Base-by-base conservation (phyloP, 129 eudicot species). In the Apium graveolens region DNA sequence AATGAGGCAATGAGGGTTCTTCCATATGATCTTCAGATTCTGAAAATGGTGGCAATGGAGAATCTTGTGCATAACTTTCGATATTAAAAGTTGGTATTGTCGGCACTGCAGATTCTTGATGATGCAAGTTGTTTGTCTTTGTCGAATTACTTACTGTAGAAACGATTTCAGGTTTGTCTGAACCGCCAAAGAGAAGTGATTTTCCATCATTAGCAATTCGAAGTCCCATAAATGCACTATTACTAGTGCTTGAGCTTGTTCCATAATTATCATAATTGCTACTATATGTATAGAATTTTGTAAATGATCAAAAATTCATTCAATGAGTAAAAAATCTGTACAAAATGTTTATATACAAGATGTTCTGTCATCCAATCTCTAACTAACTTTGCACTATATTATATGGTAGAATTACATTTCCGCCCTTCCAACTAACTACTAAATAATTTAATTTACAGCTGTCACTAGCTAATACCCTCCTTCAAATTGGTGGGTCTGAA, bases 161-260 rank as follows among this genome's bases (percentile, higher is more conserved):
- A 24, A 21, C 35, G 18, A 11, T n/a, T 72, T 11, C 76, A 24
- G 8, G 11, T 0, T 16, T 24, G 51, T n/a, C 6, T 7, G 44
- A 4, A 20, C 44, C 7, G 4, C 87, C 87, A 49, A 70, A 77
- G 6, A 78, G 24, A 4, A 81, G 31, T 17, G 84, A 43, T 57
- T 62, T 81, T 34, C 82, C 82, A 65, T 73, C 77, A 41, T 20
- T 66, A 18, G 74, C 43, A 43, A 84, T 62, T 46, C 82, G 78
- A 39, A 57, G 76, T 35, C 84, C 87, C 10, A 78, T 53, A 38
- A 70, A 84, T 1, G 32, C 32, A 24, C 24, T 9, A 29, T 3
- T 35, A 38, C 39, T 70, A 38, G 75, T 37, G 75, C 48, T 71
- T 7, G 5, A 38, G 41, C 41, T 38, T 38, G 41, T 38, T 38